Percentiles rank a stretch among this genome's conserved stretches.
phyloP scores from a whole-genome alignment of 2,329 filamentous ascomycete species.

The Diaporthe destruens region DNA sequence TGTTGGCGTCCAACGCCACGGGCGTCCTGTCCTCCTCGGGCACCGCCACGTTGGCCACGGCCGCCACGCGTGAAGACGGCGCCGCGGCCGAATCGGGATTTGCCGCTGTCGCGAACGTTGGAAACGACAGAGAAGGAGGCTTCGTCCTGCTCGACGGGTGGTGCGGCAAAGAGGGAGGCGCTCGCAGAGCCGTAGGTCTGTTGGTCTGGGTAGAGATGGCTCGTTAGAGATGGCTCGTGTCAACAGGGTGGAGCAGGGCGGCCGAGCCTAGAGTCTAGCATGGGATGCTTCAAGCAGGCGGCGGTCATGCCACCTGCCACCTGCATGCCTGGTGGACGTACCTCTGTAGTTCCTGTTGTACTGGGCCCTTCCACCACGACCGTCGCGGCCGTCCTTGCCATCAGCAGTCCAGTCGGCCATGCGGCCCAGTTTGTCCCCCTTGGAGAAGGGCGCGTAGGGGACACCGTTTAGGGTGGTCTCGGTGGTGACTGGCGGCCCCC shows the following conservation, averaged over 20 bases:
- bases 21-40: slow-evolving; percentile 65
- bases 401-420: slow-evolving; percentile 99
- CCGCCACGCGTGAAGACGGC: slow-evolving; percentile 90
- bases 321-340: slow-evolving; percentile 56
- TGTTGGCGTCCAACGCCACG: slow-evolving; percentile 70
- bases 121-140: slow-evolving; percentile 98
- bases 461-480: slow-evolving; percentile 95
- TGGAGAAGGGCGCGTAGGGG: slow-evolving; percentile 97
- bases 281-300: not conserved
- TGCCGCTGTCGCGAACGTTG: slow-evolving; percentile 87
- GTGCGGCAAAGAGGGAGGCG: slow-evolving; percentile 88
- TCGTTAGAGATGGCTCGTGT: slow-evolving; percentile 30
- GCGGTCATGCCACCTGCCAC: slow-evolving; percentile 2
- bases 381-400: slow-evolving; percentile 82
- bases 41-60: slow-evolving; percentile 81
- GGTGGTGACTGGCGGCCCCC: slow-evolving; percentile 86
- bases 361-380: slow-evolving; percentile 82
- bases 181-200: slow-evolving; percentile 95
- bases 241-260: slow-evolving; percentile 40
- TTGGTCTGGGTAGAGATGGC: slow-evolving; percentile 73
- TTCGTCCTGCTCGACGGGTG: slow-evolving; percentile 88
- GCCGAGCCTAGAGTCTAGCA: not conserved
- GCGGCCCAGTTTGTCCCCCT: slow-evolving; percentile 97
- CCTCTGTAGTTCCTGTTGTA: slow-evolving; percentile 96
- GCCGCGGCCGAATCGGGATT: slow-evolving; percentile 89